Conservation (phyloP, 1,139 yeast genomes). For the Hyphopichia wangnamkhiaoensis region DNA sequence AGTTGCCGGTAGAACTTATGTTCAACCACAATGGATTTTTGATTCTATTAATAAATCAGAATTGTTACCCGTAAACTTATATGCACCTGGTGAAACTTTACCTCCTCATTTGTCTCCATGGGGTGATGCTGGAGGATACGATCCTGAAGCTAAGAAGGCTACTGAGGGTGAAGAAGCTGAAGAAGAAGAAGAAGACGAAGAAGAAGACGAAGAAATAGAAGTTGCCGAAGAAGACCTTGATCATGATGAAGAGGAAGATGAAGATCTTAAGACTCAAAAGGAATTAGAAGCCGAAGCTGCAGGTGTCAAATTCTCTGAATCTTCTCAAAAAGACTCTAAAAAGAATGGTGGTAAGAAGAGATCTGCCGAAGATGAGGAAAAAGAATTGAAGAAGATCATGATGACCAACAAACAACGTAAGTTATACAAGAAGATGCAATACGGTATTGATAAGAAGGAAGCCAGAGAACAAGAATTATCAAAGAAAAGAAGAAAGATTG, state of each 20-base stretch:
- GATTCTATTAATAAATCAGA: slow-evolving; percentile 82
- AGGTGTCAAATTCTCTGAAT: slow-evolving; percentile 76
- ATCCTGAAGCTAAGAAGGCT: slow-evolving; percentile 62
- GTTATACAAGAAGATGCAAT: slow-evolving; percentile 92
- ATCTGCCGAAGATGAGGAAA: slow-evolving; percentile 67
- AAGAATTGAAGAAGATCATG: slow-evolving; percentile 90
- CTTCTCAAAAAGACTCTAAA: slow-evolving; percentile 30
- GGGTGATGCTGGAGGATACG: slow-evolving; percentile 93
- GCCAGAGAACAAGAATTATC: slow-evolving; percentile 71
- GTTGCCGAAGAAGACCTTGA: slow-evolving; percentile 51
- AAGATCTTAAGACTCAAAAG: slow-evolving; percentile 67
- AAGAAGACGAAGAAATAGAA: slow-evolving; percentile 48
- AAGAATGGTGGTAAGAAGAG: slow-evolving; percentile 38
- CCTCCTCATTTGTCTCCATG: slow-evolving; percentile 99
- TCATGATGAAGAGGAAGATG: slow-evolving; percentile 53
- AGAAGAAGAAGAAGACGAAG: slow-evolving; percentile 31
- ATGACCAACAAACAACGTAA: slow-evolving; percentile 96
- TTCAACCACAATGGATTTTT: slow-evolving; percentile 98
- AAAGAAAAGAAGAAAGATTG: slow-evolving; percentile 77
- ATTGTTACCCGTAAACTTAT: slow-evolving; percentile 72
- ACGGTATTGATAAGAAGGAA: slow-evolving; percentile 85
- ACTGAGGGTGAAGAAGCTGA: slow-evolving; percentile 27
- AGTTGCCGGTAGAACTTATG: slow-evolving; percentile 88
- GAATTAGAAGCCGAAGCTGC: slow-evolving; percentile 91
- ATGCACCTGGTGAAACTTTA: slow-evolving; percentile 91